Evolutionary conservation across 768 basidiomycete genomes (phyloP).

Genomic region (Pulveroboletus sp.): DNA sequence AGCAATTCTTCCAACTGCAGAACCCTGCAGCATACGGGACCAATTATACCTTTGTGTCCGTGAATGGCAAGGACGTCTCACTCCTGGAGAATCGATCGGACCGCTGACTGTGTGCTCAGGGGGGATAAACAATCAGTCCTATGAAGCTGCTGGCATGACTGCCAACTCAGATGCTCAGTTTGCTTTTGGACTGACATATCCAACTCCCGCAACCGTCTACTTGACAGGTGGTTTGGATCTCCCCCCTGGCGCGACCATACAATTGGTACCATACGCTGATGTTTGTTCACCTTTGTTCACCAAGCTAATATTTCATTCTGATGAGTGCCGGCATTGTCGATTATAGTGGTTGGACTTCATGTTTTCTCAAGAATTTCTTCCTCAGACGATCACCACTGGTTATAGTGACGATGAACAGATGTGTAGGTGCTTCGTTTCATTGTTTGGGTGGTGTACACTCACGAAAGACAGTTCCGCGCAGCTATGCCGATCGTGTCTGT

Average conservation of each 20-base stretch:
- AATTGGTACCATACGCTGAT: slow-evolving; percentile 42
- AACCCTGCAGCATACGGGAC: slow-evolving; percentile 47
- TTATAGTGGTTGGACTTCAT: slow-evolving; percentile 62
- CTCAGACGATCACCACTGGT: slow-evolving; percentile 66
- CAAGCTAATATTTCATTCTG: background rate
- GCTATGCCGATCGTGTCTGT: slow-evolving; percentile 52
- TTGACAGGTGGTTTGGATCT: slow-evolving; percentile 62
- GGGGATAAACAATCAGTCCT: slow-evolving; percentile 57
- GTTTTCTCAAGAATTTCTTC: slow-evolving; percentile 41
- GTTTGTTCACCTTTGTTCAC: slow-evolving; percentile 26
- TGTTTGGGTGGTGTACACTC: background rate
- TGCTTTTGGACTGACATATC: no score
- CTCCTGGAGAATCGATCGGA: background rate
- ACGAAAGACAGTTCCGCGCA: slow-evolving; percentile 46
- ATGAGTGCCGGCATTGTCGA: slow-evolving; percentile 2
- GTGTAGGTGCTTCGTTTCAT: slow-evolving; percentile 34
- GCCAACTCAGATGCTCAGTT: slow-evolving; percentile 70
- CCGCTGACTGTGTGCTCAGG: slow-evolving; percentile 36
- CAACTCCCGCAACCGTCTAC: slow-evolving; percentile 54
- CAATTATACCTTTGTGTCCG: no score
- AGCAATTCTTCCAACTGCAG: slow-evolving; percentile 48
- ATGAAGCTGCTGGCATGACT: slow-evolving; percentile 54
- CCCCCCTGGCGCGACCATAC: slow-evolving; percentile 41
- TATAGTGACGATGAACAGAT: slow-evolving; percentile 76
- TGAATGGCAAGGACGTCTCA: slow-evolving; percentile 43